A percentile compares a stretch with the other conserved stretches of the same genome.
Conservation (phyloP, 208 protist species). For the Leishmania amazonensis region DNA sequence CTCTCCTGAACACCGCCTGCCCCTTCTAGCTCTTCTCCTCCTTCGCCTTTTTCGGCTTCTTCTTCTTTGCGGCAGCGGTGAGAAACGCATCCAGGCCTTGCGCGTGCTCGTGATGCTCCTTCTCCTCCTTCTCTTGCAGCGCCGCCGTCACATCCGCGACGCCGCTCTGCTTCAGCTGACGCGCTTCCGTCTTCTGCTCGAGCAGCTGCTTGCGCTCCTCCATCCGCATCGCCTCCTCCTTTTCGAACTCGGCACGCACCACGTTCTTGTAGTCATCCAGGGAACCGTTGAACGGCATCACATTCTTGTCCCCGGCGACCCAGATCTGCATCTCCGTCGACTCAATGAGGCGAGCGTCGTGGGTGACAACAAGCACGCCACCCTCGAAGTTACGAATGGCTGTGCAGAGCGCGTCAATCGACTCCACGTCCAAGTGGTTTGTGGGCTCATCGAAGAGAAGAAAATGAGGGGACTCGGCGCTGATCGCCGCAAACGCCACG, state of each 20-base stretch:
- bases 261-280: constrained; percentile 89
- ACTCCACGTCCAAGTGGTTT: constrained; percentile 95
- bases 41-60: constrained; percentile 53
- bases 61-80: constrained; percentile 56
- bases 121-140: constrained; percentile 42
- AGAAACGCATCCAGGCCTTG: constrained; percentile 37
- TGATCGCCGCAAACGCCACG: constrained; percentile 93
- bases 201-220: constrained; percentile 43
- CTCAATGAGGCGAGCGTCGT: constrained; percentile 91
- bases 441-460: constrained; percentile 96
- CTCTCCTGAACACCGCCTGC: background rate
- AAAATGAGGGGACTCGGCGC: constrained; percentile 90
- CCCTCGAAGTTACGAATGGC: constrained; percentile 87
- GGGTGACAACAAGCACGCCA: constrained; percentile 91
- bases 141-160: constrained; percentile 42
- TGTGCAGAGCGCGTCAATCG: constrained; percentile 86
- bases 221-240: constrained; percentile 60
- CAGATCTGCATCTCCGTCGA: constrained; percentile 90
- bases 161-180: constrained; percentile 50
- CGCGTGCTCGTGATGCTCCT: constrained; percentile 37
- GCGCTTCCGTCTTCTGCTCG: constrained; percentile 58
- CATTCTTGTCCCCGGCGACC: constrained; percentile 84
- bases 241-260: constrained; percentile 70
- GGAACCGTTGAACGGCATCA: constrained; percentile 72
- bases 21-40: background rate